Evolutionary conservation across 2,329 filamentous ascomycete species (phyloP).

Genomic region (Fusarium hainanense): DNA sequence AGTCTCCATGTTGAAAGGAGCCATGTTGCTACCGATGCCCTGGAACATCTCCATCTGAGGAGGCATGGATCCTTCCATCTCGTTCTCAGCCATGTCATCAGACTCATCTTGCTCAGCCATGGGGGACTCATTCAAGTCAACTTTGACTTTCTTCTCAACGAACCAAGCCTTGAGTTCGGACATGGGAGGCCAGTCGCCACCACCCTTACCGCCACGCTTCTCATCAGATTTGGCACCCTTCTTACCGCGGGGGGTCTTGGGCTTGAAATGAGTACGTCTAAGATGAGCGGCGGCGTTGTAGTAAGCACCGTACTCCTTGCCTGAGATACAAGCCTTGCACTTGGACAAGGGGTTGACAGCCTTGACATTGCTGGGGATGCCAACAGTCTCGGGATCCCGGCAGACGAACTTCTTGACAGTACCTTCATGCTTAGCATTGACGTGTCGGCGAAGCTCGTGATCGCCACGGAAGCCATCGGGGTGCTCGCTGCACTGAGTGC

Average conservation of each 20-base stretch:
- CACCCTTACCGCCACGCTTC: slow-evolving; percentile 62
- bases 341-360: slow-evolving; percentile 75
- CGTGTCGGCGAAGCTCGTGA: slow-evolving; percentile 80
- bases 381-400: slow-evolving; percentile 60
- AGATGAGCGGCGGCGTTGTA: slow-evolving; percentile 96
- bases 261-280: slow-evolving; percentile 87
- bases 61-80: slow-evolving; percentile 34
- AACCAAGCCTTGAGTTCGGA: slow-evolving; percentile 64
- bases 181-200: slow-evolving; percentile 46
- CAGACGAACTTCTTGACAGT: slow-evolving; percentile 69
- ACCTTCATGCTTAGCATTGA: slow-evolving; percentile 70
- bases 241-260: slow-evolving; percentile 61
- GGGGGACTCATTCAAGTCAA: slow-evolving; percentile 53
- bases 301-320: slow-evolving; percentile 88
- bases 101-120: slow-evolving; percentile 49
- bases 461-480: slow-evolving; percentile 86
- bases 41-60: slow-evolving; percentile 39
- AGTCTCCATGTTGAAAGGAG: slow-evolving; percentile 35
- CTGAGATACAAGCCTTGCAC: slow-evolving; percentile 83
- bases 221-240: slow-evolving; percentile 56
- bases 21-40: slow-evolving; percentile 41
- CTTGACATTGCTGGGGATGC: slow-evolving; percentile 56
- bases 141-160: slow-evolving; percentile 60
- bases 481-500: slow-evolving; percentile 75
- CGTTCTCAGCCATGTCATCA: slow-evolving; percentile 43